Evolutionary conservation across 1,139 yeast genomes (phyloP), one percentile per base, ranked within the genome.

Genomic region (Yamadazyma pseudoaaseri): DNA sequence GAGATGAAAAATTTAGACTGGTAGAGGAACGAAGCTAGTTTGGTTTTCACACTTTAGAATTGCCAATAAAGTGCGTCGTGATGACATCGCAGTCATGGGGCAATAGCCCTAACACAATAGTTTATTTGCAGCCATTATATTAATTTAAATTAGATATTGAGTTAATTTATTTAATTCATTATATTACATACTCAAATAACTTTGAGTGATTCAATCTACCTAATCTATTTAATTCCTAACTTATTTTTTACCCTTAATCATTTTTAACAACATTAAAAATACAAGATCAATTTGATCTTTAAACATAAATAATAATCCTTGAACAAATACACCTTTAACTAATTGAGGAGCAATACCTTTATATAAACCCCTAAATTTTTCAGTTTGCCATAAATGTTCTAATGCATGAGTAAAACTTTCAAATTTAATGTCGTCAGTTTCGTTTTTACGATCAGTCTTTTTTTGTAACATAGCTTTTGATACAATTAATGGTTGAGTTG

Each of bases 341-440:
- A 86, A 70, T 57, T 86, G 96, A 5, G 95, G 95, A 6, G 80
- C 76, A 29, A 86, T 55, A 5, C 96, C 96, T 65, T 82, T 86
- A 76, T 87, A 86, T 36, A 54, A 52, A 1, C 70, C 70, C 16
- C 39, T 49, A 44, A 68, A 44, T 38, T 55, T 55, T 44, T 66
- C 73, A 2, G 71, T 65, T 15, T 59, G 50, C 72, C 72, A 69
- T 43, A 69, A 65, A 44, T 69, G 67, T 33, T 58, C 56, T 49
- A 69, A 65, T 14, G 73, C 74, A 25, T 67, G 60, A 12, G 69
- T 64, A 42, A 69, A 69, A 40, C 53, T 54, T 31, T 62, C 58
- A 47, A 69, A 69, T 41, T 56, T 60, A 28, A 67, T 48, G 27
- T 65, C 69, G 6, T 59, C 65, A 12, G 58, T 60, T 10, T 59